These are phyloP conservation scores for Boletus sp. DNA, from an alignment of 1,284 basidiomycete genomes.

Conservation along the genomic window DNA sequence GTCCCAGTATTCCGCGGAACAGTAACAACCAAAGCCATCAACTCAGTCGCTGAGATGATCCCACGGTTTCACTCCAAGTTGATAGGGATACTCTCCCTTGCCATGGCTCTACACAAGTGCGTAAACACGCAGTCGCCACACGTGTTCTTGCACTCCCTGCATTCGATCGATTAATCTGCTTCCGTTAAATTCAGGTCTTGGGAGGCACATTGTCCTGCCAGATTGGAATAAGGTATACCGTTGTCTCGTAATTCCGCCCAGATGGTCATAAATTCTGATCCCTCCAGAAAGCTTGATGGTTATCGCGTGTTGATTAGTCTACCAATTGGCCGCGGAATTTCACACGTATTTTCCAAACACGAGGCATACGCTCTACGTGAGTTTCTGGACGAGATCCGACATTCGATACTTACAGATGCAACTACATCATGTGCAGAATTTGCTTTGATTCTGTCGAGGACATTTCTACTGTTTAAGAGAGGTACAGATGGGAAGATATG, in stretches of 20 bases:
- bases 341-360: slow-evolving; percentile 19
- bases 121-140: not conserved
- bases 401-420: slow-evolving; percentile 2
- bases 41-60: slow-evolving; percentile 2
- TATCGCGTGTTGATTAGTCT: slow-evolving; percentile 16
- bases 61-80: slow-evolving; percentile 6
- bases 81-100: not conserved
- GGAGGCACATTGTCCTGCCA: slow-evolving; percentile 1
- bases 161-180: slow-evolving; percentile 5
- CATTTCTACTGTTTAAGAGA: not conserved
- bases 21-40: slow-evolving; percentile 2
- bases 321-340: slow-evolving; percentile 25
- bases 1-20: slow-evolving; percentile 21
- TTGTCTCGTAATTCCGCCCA: slow-evolving; percentile 3
- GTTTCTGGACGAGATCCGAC: slow-evolving; percentile 15
- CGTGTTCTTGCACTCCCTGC: slow-evolving; percentile 8
- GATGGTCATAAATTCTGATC: slow-evolving; percentile 8
- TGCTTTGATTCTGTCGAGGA: not conserved
- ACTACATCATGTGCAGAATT: slow-evolving; percentile 1
- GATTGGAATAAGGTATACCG: slow-evolving; percentile 11
- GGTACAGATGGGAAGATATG: not conserved
- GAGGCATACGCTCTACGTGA: slow-evolving; percentile 10
- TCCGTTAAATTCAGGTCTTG: not conserved
- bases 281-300: slow-evolving; percentile 15
- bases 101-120: not conserved